phyloP scores from a whole-genome alignment of 805 yeast species.

The Torulaspora gathmanii region DNA sequence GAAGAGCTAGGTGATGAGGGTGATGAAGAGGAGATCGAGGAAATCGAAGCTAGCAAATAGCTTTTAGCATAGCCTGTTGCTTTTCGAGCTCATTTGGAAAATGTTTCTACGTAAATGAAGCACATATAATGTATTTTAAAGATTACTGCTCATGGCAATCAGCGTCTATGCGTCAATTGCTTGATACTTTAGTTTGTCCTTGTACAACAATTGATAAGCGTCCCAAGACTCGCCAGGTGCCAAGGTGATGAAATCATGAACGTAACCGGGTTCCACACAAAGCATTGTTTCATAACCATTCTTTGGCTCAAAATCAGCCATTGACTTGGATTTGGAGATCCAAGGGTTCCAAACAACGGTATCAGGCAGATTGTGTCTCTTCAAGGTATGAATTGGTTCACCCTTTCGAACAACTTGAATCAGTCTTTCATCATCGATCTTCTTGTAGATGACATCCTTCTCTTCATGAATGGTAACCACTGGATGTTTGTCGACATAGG shows the following conservation, averaged over 20 bases:
- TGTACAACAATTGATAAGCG: conserved; percentile 56
- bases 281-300: conserved; percentile 81
- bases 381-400: conserved; percentile 61
- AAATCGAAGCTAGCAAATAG: conserved; percentile 3
- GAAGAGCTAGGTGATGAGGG: conserved; percentile 24
- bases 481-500: conserved; percentile 69
- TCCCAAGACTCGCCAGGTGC: conserved; percentile 72
- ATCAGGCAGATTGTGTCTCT: conserved; percentile 58
- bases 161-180: conserved; percentile 35
- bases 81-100: neutral
- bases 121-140: conserved; percentile 3
- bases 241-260: conserved; percentile 58
- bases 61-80: neutral
- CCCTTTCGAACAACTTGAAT: conserved; percentile 70
- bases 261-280: conserved; percentile 93
- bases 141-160: neutral
- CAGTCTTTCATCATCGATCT: conserved; percentile 48
- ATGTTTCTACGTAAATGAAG: neutral
- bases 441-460: conserved; percentile 77
- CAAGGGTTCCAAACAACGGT: conserved; percentile 98
- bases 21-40: conserved; percentile 32
- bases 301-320: conserved; percentile 88
- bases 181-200: conserved; percentile 60
- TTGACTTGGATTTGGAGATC: conserved; percentile 72
- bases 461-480: conserved; percentile 70